Evolutionary conservation across 2,329 filamentous ascomycete species (phyloP), one percentile per base, ranked within the genome.

Genomic region (Sclerotiophoma versabilis): DNA sequence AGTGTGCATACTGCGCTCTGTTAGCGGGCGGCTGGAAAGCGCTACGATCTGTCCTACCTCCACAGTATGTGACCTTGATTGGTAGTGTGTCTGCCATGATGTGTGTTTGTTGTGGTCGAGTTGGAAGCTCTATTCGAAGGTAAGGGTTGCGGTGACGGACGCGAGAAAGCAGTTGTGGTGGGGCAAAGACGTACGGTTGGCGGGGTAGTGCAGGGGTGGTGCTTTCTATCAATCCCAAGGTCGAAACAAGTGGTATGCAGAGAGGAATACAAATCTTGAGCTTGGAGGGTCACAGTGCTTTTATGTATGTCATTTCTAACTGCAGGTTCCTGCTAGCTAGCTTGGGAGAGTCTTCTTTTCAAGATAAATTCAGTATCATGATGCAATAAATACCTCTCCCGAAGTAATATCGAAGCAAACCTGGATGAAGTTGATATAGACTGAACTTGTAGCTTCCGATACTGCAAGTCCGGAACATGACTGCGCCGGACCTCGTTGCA

Each of bases 51-150:
- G 20, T 30, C 80, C 69, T 69, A 84, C 84, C 81, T 77, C 84
- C 85, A 71, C 86, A 88, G 70, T 88, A 88, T 47, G 83, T 71
- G 56, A 87, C 76, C 44, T 81, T 76, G 65, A 81, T 80, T n/a
- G 85, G 71, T 54, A 66, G 63, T 43, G 64, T 58, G 20, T 80
- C 68, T 77, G 79, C 47, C 69, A 71, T 71, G 41, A 23, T 57
- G 46, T 54, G 27, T 26, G 36, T 33, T 32, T 29, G 30, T 15
- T 47, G 42, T 30, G 17, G 17, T 36, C 26, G 41, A 49, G 44
- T 15, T 25, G 25, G 33, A 19, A 36, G 34, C 39, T 47, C 41
- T 33, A 27, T 45, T 25, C 27, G 45, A 39, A 38, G 41, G 39
- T 17, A 37, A 45, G 46, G 37, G 49, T 54, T 57, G 59, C 34